Percentiles rank a stretch among this genome's conserved stretches.
Evolutionary conservation across 768 basidiomycete genomes (phyloP).

Genomic region (Boletellus sp.): DNA sequence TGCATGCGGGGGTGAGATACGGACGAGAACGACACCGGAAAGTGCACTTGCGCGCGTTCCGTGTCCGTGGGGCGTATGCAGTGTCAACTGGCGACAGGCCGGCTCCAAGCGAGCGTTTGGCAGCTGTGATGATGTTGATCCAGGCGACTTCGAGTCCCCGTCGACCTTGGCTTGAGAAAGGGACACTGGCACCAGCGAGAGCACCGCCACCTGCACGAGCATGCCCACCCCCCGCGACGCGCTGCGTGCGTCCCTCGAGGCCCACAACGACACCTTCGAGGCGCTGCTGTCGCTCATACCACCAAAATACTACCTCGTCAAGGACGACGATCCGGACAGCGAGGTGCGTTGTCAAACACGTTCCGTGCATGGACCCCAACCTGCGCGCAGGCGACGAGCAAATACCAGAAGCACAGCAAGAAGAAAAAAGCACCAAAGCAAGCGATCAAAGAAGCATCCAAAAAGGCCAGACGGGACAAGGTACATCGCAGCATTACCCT

Average conservation of each 20-base stretch:
- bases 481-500: slow-evolving; percentile 33
- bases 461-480: slow-evolving; percentile 86
- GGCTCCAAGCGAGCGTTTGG: no score
- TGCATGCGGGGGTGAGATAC: slow-evolving; percentile 6
- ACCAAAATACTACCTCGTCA: slow-evolving; percentile 74
- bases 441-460: slow-evolving; percentile 81
- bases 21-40: not conserved
- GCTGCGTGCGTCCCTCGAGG: slow-evolving; percentile 65
- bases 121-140: no score
- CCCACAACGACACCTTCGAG: slow-evolving; percentile 86
- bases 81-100: slow-evolving; percentile 4
- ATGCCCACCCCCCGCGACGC: slow-evolving; percentile 50
- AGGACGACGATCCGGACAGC: slow-evolving; percentile 8
- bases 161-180: no score
- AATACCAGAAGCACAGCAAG: slow-evolving; percentile 86
- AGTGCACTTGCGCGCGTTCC: slow-evolving; percentile 4
- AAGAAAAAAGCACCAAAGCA: slow-evolving; percentile 81
- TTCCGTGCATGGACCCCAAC: not conserved
- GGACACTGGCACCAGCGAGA: no score
- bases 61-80: not conserved
- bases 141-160: no score
- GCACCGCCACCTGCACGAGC: not conserved
- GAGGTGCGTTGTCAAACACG: slow-evolving; percentile 8
- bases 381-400: slow-evolving; percentile 41
- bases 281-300: slow-evolving; percentile 82